Evolutionary conservation across 768 basidiomycete species (phyloP).

Genomic region (Tubosaeta brunneosetosa): DNA sequence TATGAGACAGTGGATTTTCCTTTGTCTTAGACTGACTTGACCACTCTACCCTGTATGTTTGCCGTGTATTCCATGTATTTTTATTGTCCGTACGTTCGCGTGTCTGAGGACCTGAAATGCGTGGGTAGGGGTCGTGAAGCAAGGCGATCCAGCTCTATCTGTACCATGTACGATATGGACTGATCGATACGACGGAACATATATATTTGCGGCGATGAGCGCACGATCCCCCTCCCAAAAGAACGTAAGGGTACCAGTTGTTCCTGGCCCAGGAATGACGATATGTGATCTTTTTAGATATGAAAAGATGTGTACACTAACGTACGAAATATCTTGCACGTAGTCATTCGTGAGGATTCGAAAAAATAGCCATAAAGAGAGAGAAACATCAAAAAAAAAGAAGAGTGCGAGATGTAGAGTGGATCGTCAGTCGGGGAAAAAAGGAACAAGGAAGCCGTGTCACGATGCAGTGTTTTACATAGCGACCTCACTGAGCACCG

Average conservation of each 20-base stretch:
- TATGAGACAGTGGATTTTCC: background rate
- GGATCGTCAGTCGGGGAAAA: background rate
- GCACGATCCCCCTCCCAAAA: background rate
- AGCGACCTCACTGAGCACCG: constrained; percentile 55
- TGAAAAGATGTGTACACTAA: background rate
- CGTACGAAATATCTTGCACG: background rate
- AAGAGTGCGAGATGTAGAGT: background rate
- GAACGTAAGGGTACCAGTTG: background rate
- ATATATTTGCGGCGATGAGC: background rate
- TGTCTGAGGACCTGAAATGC: background rate
- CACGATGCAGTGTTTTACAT: background rate
- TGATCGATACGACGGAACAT: background rate
- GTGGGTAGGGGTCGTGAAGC: background rate
- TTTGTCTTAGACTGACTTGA: background rate
- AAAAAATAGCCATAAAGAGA: background rate
- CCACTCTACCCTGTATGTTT: background rate
- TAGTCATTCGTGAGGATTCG: background rate
- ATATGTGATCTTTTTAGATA: background rate
- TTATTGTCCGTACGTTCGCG: background rate
- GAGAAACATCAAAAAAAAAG: background rate
- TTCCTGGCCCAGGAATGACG: background rate
- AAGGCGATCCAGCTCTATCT: too few species aligned
- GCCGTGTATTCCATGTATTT: constrained; percentile 9
- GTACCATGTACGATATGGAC: too few species aligned
- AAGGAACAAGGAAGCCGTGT: background rate